Percentiles rank a stretch among this genome's conserved stretches.
These are phyloP conservation scores for Cryptosporidium felis DNA, from an alignment of 169 alveolate genomes.

Conservation along the genomic window DNA sequence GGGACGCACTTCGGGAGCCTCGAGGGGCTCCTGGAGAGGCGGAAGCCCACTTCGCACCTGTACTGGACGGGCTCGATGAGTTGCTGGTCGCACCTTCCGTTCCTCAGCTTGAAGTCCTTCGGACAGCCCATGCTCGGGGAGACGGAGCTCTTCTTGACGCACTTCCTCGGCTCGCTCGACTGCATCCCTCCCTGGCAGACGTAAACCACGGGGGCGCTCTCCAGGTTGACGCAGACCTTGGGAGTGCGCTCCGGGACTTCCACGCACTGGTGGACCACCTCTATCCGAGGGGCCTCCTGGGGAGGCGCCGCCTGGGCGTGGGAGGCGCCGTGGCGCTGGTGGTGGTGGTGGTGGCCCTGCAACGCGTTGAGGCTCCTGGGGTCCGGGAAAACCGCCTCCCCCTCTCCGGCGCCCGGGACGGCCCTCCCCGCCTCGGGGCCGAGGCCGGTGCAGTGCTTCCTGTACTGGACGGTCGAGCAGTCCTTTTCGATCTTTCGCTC, in stretches of 20 bases:
- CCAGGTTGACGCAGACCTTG: conserved; percentile 30
- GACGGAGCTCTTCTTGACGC: not conserved
- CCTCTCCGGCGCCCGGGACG: not conserved
- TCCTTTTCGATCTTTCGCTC: conserved; percentile 54
- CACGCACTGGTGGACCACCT: conserved; percentile 55
- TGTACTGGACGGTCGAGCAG: conserved; percentile 43
- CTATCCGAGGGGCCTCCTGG: not conserved
- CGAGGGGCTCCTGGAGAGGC: not conserved
- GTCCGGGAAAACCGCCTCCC: not conserved
- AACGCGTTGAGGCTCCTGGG: conserved; percentile 1
- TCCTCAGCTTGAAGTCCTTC: conserved; percentile 15
- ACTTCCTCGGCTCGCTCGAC: conserved; percentile 12
- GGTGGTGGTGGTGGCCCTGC: conserved; percentile 7
- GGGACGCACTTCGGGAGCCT: conserved; percentile 44
- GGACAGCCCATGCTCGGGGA: conserved; percentile 47
- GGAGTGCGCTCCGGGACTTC: conserved; percentile 30
- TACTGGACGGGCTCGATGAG: conserved; percentile 19
- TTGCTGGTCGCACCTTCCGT: conserved; percentile 23
- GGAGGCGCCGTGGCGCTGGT: conserved; percentile 9
- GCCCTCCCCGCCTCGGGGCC: not conserved
- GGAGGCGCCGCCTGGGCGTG: not conserved
- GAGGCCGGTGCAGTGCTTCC: conserved; percentile 7
- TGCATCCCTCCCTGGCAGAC: conserved; percentile 30
- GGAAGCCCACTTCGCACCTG: conserved; percentile 13
- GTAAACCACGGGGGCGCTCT: conserved; percentile 40